These are phyloP conservation scores for Termitomyces sp. DNA, from an alignment of 768 basidiomycete species.

Conservation along the genomic window DNA sequence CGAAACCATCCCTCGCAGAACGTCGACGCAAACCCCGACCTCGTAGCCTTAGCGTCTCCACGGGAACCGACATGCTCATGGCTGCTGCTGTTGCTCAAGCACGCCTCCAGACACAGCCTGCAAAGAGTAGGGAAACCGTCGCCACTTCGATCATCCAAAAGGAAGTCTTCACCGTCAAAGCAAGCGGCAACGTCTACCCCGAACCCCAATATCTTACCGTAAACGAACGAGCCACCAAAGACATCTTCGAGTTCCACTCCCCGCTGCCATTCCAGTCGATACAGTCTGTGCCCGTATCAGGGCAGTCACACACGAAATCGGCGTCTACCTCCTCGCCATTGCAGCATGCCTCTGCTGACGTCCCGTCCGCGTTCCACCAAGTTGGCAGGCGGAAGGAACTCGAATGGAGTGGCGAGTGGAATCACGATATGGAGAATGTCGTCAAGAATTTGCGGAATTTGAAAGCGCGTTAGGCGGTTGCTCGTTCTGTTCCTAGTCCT, in stretches of 20 bases:
- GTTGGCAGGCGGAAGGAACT: slow-evolving; percentile 16
- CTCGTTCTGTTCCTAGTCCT: not conserved
- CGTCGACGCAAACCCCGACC: slow-evolving; percentile 12
- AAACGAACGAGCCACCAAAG: slow-evolving; percentile 9
- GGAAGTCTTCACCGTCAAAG: not conserved
- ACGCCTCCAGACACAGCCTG: not conserved
- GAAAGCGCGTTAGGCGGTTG: slow-evolving; percentile 8
- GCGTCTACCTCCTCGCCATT: not conserved
- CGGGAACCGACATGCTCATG: slow-evolving; percentile 8
- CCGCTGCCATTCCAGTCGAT: slow-evolving; percentile 13
- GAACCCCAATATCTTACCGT: not conserved
- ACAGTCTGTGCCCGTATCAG: not conserved
- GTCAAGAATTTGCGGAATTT: slow-evolving; percentile 16
- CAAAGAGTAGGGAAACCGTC: not conserved
- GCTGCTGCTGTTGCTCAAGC: not conserved
- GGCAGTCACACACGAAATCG: not conserved
- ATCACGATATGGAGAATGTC: slow-evolving; percentile 23
- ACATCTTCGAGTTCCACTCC: slow-evolving; percentile 6
- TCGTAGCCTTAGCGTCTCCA: slow-evolving; percentile 15
- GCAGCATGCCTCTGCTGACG: not conserved
- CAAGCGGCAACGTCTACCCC: not conserved
- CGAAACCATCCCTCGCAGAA: slow-evolving; percentile 7
- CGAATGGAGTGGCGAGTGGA: slow-evolving; percentile 31
- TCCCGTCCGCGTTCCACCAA: slow-evolving; percentile 1
- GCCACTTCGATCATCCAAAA: not conserved